These are phyloP conservation scores for Limonomyces culmigenus DNA, from an alignment of 1,284 basidiomycete species.

Conservation along the genomic window DNA sequence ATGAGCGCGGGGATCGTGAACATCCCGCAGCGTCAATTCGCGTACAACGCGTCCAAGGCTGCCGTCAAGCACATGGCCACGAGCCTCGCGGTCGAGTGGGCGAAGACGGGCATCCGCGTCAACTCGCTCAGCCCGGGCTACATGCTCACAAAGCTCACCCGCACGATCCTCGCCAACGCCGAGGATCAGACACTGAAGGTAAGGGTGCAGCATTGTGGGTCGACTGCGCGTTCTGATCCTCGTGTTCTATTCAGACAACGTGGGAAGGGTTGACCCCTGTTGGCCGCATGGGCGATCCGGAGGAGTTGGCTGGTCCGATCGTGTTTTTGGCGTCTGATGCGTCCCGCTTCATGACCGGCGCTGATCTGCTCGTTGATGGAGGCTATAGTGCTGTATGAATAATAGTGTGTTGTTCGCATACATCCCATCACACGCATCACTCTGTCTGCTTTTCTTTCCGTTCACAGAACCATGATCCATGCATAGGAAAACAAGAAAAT, in stretches of 20 bases:
- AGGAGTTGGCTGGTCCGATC: slow-evolving; percentile 63
- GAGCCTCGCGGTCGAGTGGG: slow-evolving; percentile 82
- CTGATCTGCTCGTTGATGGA: slow-evolving; percentile 74
- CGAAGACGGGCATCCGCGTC: slow-evolving; percentile 69
- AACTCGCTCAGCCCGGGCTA: slow-evolving; percentile 68
- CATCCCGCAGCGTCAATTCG: slow-evolving; percentile 82
- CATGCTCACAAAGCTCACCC: slow-evolving; percentile 80
- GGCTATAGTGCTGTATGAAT: slow-evolving; percentile 59
- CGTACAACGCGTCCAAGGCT: slow-evolving; percentile 92
- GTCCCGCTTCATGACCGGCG: slow-evolving; percentile 73
- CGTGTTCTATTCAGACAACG: slow-evolving; percentile 45
- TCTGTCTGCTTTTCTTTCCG: too few relatives aligned
- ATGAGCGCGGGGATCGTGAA: slow-evolving; percentile 89
- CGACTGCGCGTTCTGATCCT: slow-evolving; percentile 1
- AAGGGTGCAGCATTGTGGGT: slow-evolving; percentile 6
- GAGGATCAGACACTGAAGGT: slow-evolving; percentile 62
- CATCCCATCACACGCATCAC: too few relatives aligned
- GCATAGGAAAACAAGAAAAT: slow-evolving; percentile 68
- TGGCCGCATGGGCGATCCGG: slow-evolving; percentile 70
- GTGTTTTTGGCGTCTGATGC: slow-evolving; percentile 79
- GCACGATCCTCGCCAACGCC: slow-evolving; percentile 58
- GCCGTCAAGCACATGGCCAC: slow-evolving; percentile 83
- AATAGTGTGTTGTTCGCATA: too few relatives aligned
- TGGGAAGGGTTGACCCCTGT: slow-evolving; percentile 89
- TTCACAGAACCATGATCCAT: slow-evolving; percentile 35